These are phyloP conservation scores for Pseudogymnoascus sp. DNA, from an alignment of 2,329 filamentous ascomycete species.

Conservation along the genomic window DNA sequence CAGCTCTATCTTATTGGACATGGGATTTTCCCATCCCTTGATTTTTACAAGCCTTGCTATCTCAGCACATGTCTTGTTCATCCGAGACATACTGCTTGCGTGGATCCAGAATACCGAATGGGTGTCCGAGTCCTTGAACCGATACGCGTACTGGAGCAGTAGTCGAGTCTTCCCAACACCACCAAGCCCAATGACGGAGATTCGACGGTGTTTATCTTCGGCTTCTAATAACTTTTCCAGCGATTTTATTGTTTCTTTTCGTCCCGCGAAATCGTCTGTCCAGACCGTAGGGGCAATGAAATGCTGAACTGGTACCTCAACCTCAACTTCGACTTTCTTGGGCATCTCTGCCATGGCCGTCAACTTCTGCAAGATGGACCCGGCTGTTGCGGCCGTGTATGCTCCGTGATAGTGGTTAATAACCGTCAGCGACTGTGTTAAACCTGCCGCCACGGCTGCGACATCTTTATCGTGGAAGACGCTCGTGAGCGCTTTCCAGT, in stretches of 20 bases:
- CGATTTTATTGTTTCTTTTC: background rate
- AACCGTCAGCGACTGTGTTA: background rate
- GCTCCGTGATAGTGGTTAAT: background rate
- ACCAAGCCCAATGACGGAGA: conserved; percentile 32
- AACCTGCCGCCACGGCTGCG: background rate
- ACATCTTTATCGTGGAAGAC: background rate
- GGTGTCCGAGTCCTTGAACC: conserved; percentile 28
- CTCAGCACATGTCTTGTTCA: conserved; percentile 34
- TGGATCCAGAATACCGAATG: conserved; percentile 40
- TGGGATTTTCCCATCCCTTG: conserved; percentile 16
- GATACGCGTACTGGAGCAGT: conserved; percentile 35
- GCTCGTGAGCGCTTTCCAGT: background rate
- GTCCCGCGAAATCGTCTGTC: background rate
- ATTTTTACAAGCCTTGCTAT: conserved; percentile 29
- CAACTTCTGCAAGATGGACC: background rate
- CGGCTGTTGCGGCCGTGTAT: background rate
- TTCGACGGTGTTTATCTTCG: background rate
- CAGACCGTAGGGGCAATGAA: conserved; percentile 1
- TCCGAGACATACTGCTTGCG: conserved; percentile 31
- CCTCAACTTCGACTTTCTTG: background rate
- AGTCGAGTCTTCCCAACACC: conserved; percentile 38
- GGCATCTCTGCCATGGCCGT: background rate
- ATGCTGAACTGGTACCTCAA: background rate
- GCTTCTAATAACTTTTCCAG: background rate
- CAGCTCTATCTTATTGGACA: conserved; percentile 13